Percentiles rank a stretch among this genome's conserved stretches.
These are phyloP conservation scores for Vanilla planifolia DNA, from an alignment of 106 monocot genomes.

Conservation along the genomic window DNA sequence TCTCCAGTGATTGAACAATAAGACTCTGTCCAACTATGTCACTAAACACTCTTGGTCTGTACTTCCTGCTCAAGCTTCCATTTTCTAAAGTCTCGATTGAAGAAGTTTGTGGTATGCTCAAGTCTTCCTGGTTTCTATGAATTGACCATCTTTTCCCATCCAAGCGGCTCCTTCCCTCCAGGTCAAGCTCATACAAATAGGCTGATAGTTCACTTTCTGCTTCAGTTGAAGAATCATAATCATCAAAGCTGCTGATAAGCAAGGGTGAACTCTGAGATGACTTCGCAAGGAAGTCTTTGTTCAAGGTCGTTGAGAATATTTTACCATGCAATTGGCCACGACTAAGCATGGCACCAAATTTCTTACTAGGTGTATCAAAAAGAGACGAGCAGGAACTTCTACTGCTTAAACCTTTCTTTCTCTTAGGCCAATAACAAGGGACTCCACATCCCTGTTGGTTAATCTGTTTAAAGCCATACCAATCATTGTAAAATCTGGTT, in stretches of 20 bases:
- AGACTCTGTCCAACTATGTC: slow-evolving; percentile 64
- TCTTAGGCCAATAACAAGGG: slow-evolving; percentile 15
- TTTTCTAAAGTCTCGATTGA: slow-evolving; percentile 1
- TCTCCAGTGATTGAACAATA: slow-evolving; percentile 51
- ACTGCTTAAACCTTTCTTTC: background rate
- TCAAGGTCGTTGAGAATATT: background rate
- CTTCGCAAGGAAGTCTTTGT: slow-evolving; percentile 7
- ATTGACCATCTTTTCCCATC: slow-evolving; percentile 23
- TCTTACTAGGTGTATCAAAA: slow-evolving; percentile 21
- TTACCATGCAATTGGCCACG: slow-evolving; percentile 6
- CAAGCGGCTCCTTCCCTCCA: slow-evolving; percentile 22
- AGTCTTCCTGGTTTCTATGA: slow-evolving; percentile 15
- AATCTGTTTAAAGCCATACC: slow-evolving; percentile 4
- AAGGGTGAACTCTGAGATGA: slow-evolving; percentile 12
- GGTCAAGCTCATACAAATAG: slow-evolving; percentile 21
- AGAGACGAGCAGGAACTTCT: slow-evolving; percentile 17
- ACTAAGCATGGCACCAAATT: slow-evolving; percentile 14
- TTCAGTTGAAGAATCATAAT: slow-evolving; percentile 3
- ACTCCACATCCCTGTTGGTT: background rate
- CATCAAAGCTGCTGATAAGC: slow-evolving; percentile 11
- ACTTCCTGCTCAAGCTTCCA: slow-evolving; percentile 47
- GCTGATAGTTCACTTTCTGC: slow-evolving; percentile 8
- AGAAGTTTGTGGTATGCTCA: background rate
- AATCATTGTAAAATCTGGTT: slow-evolving; percentile 7
- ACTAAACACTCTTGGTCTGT: slow-evolving; percentile 42